Percentiles rank a stretch among this genome's conserved stretches.
Conservation (phyloP, 2,329 filamentous ascomycete species). For the Ascosphaera aggregata region DNA sequence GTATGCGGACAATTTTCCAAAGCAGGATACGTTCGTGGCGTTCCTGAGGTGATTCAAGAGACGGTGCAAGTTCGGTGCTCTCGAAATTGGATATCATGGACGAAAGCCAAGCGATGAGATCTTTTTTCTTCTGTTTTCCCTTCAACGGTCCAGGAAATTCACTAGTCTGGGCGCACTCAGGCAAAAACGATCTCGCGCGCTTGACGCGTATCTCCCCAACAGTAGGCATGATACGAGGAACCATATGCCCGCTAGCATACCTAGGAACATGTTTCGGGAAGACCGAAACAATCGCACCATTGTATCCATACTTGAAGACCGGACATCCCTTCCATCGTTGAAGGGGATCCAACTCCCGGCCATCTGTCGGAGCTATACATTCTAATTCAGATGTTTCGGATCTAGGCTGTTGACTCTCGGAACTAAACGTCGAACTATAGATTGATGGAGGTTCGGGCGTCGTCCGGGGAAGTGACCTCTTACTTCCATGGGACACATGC, state of each 20-base stretch:
- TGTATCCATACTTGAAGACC: constrained; percentile 69
- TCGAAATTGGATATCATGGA: constrained; percentile 55
- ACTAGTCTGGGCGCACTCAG: constrained; percentile 45
- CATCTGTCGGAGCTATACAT: constrained; percentile 32
- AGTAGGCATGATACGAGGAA: constrained; percentile 58
- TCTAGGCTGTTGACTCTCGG: constrained; percentile 11
- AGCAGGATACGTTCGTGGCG: constrained; percentile 47
- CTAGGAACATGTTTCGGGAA: constrained; percentile 79
- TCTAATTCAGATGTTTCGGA: constrained; percentile 27
- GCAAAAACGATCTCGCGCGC: constrained; percentile 48
- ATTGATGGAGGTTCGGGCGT: constrained; percentile 13
- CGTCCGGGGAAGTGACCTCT: constrained; percentile 25
- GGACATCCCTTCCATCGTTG: constrained; percentile 82
- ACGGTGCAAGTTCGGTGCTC: constrained; percentile 18
- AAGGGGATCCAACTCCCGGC: constrained; percentile 44
- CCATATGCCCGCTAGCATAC: constrained; percentile 49
- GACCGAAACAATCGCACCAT: constrained; percentile 56
- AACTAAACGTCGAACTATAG: constrained; percentile 13
- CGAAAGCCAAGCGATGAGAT: constrained; percentile 58
- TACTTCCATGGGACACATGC: constrained; percentile 19
- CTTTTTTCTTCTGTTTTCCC: constrained; percentile 88
- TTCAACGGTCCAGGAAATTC: constrained; percentile 82
- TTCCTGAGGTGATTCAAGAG: constrained; percentile 23
- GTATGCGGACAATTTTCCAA: constrained; percentile 63
- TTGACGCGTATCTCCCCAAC: constrained; percentile 64